Evolutionary conservation across 345 rosid species (phyloP), one percentile per base, ranked within the genome.

Genomic region (Salix koriyanagi): DNA sequence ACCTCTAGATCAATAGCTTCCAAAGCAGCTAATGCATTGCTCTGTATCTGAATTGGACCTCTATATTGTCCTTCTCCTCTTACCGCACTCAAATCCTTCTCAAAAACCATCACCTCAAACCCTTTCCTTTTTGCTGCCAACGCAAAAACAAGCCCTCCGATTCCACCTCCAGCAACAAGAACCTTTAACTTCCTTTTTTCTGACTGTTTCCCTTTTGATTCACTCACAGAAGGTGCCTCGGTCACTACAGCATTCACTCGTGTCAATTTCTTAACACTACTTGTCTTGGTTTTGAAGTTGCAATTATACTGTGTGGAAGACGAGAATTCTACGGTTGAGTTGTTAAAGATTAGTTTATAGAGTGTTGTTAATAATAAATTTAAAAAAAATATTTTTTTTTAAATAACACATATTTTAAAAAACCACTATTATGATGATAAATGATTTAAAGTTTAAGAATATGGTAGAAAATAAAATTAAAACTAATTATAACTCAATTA

Each of bases 41-140:
- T 96, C 80, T 93, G 99, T 58, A 96, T 77, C 85, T 92, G 99
- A 81, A 96, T 96, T 21, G 97, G 98, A 77, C 98, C 99, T 71
- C 99, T 91, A 77, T 92, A 93, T 72, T 96, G 94, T 8, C 99
- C 98, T 81, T 96, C 98, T 61, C 98, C 99, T 85, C 99, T 90
- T 23, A 96, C 72, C 3, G 99, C 97, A 80, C 98, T 96, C 81
- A 89, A 7, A 82, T 96, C 99, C 78, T 76, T 92, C 87, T 96
- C 99, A 76, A 96, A 92, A 84, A 96, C 95, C 75, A 88, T 19
- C 44, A 96, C 97, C 56, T 93, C 94, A 69, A 93, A 92, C 10
- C 97, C 97, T 79, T 91, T 93, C 84, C 72, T 96, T 82, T 87
- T 92, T 14, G 97, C 98, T 19, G 99, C 97, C 80, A 96, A 72